Evolutionary conservation across 441 rosid genomes (phyloP).

Genomic region (Theobroma grandiflorum): DNA sequence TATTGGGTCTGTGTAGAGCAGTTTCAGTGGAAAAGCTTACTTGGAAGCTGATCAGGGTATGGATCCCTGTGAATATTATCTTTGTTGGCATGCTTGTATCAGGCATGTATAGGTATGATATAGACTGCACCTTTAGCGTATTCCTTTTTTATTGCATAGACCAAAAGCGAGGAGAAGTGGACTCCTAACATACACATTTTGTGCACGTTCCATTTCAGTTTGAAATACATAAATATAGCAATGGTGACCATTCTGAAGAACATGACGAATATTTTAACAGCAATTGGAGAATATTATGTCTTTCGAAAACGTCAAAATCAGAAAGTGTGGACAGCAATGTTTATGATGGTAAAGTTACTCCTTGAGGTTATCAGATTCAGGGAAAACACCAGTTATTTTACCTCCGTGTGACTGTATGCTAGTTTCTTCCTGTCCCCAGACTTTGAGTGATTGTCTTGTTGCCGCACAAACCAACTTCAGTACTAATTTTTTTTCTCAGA

Average conservation of each 20-base stretch:
- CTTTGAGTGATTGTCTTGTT: background rate
- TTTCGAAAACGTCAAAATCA: slow-evolving; percentile 85
- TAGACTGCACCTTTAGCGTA: background rate
- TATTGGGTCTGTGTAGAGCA: slow-evolving; percentile 56
- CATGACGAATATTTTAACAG: slow-evolving; percentile 88
- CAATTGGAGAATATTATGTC: slow-evolving; percentile 81
- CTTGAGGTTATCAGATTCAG: slow-evolving; percentile 10
- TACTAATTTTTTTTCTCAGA: background rate
- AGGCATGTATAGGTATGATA: slow-evolving; percentile 87
- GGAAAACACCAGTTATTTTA: background rate
- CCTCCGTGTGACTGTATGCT: background rate
- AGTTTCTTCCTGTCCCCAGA: background rate
- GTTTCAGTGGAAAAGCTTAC: slow-evolving; percentile 77
- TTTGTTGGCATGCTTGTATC: slow-evolving; percentile 94
- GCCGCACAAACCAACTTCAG: background rate
- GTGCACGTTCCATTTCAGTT: slow-evolving; percentile 51
- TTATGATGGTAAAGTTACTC: slow-evolving; percentile 71
- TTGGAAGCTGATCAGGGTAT: slow-evolving; percentile 78
- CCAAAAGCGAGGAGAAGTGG: slow-evolving; percentile 3
- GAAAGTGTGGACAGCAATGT: slow-evolving; percentile 95
- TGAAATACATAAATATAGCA: slow-evolving; percentile 90
- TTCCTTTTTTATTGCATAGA: slow-evolving; percentile 13
- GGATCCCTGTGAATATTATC: slow-evolving; percentile 92
- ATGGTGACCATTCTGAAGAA: slow-evolving; percentile 98
- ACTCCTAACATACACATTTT: background rate